Conservation (phyloP, 2,329 filamentous ascomycete genomes). For the Phialocephala sp. region DNA sequence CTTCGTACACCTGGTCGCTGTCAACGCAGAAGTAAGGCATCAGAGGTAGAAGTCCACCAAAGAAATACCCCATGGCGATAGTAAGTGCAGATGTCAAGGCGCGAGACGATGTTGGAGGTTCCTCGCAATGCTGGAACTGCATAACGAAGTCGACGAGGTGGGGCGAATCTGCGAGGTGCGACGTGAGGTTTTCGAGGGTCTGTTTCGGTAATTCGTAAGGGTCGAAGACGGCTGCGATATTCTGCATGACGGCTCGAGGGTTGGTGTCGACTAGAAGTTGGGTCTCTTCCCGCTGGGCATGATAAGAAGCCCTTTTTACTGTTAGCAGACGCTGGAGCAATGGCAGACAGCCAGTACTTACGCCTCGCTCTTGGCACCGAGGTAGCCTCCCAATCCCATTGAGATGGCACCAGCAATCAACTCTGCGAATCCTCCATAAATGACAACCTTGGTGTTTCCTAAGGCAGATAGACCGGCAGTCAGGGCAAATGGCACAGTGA, state of each 20-base stretch:
- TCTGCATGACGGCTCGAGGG: conserved; percentile 36
- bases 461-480: conserved; percentile 60
- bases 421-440: conserved; percentile 66
- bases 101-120: conserved; percentile 40
- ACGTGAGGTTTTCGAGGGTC: conserved; percentile 43
- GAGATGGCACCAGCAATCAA: conserved; percentile 65
- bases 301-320: conserved; percentile 40
- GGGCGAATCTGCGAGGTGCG: conserved; percentile 41
- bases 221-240: conserved; percentile 44
- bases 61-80: conserved; percentile 60
- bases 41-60: conserved; percentile 61
- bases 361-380: conserved; percentile 57
- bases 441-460: conserved; percentile 57
- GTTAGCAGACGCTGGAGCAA: conserved; percentile 28
- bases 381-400: conserved; percentile 66
- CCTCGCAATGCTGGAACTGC: conserved; percentile 44
- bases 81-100: conserved; percentile 55
- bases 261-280: conserved; percentile 36
- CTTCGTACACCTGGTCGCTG: conserved; percentile 47
- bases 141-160: conserved; percentile 48
- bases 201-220: conserved; percentile 42
- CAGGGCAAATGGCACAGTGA: conserved; percentile 68
- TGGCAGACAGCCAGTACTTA: conserved; percentile 30
- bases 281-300: conserved; percentile 38
- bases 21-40: conserved; percentile 59